Base-by-base conservation (phyloP, 192 early-diverging fungal genomes). In the Backusella tuberculispora region DNA sequence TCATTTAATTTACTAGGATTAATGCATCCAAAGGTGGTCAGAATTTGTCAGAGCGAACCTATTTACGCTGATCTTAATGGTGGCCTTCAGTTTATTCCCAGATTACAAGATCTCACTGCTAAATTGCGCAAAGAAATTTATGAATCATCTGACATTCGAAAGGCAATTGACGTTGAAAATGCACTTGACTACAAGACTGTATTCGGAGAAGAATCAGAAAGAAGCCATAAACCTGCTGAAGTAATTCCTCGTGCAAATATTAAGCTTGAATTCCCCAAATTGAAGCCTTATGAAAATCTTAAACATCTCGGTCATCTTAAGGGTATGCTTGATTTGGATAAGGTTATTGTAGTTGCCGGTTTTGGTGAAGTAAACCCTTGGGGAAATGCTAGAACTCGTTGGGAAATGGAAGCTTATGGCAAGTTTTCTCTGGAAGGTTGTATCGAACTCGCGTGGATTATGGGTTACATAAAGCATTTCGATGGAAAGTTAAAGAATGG, bases 401-500 rank as follows among this genome's bases (percentile, higher is more conserved):
- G 97, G 97, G 95, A 98, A 80, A 95, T 98, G 88, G 97, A 98
- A 83, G 90, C 94, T 44, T 83, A 88, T 69, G 95, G 95, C 71
- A 88, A 93, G 78, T 91, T 96, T 85, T 94, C 93, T 41, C 87
- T 96, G 38, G 92, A 94, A 72, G 95, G 97, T 10, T 96, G 94
- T 80, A 95, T 98, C 74, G 97, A 98, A 82, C 91, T 98, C 89
- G 95, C 97, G 6, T 96, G 97, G 95, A 94, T 98, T 81, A 97
- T 98, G 97, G 95, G 95, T 40, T 92, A 92, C 72, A 95, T 98
- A 83, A 94, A 90, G 81, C 95, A 94, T 78, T 89, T 90, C 79
- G 91, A 92, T 71, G 95, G 95, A 48, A 87, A 88, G 26, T 85
- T 96, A 70, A 93, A 95, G 83, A 90, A 92, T 76, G 86, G 85